phyloP scores from a whole-genome alignment of 805 yeast genomes.

The Candida tammaniensis region DNA sequence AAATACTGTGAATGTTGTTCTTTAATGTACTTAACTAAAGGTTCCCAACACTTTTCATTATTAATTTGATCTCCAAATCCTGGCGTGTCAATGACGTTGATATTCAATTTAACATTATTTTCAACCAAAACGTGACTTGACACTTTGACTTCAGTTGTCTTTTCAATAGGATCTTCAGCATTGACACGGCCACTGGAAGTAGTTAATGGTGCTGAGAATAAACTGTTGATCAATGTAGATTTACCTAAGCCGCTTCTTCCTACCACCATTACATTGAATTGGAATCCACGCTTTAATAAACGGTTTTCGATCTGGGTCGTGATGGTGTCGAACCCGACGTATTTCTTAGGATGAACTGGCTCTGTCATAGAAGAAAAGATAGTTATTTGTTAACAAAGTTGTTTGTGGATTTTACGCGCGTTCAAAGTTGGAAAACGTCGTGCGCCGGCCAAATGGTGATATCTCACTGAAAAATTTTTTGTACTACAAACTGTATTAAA shows the following conservation, averaged over 20 bases:
- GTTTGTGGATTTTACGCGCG: background rate
- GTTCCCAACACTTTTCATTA: conserved; percentile 96
- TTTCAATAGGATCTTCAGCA: conserved; percentile 69
- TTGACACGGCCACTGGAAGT: conserved; percentile 70
- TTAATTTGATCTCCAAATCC: conserved; percentile 97
- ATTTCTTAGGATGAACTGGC: conserved; percentile 64
- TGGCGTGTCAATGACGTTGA: conserved; percentile 93
- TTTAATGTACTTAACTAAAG: conserved; percentile 87
- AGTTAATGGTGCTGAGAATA: conserved; percentile 79
- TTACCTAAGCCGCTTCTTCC: conserved; percentile 92
- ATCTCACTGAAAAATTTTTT: no score
- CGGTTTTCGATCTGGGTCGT: conserved; percentile 94
- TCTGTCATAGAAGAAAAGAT: no score
- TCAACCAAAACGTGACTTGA: conserved; percentile 71
- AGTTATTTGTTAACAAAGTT: background rate
- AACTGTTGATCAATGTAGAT: conserved; percentile 85
- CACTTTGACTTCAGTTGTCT: conserved; percentile 81
- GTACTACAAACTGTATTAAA: no score
- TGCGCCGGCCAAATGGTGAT: background rate
- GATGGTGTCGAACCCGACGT: conserved; percentile 96
- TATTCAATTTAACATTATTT: conserved; percentile 79
- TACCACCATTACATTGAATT: conserved; percentile 90
- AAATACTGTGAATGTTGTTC: conserved; percentile 91
- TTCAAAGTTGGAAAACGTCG: background rate
- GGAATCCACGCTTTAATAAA: conserved; percentile 87